Evolutionary conservation across 345 rosid genomes (phyloP).

Genomic region (Populus davidiana): DNA sequence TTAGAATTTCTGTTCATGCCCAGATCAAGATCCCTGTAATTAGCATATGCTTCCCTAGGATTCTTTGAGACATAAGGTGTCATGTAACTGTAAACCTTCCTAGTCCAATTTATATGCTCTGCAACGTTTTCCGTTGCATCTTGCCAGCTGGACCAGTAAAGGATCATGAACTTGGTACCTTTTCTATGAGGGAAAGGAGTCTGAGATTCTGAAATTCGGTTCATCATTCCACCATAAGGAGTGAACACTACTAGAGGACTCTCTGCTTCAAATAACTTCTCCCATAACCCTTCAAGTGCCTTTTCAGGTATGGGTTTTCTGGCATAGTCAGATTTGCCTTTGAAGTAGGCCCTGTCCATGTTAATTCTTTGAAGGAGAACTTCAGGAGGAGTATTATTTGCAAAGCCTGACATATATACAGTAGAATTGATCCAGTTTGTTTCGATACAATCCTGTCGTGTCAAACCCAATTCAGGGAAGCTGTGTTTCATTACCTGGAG

Average conservation of each 20-base stretch:
- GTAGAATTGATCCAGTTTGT: constrained; percentile 27
- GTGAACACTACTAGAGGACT: constrained; percentile 48
- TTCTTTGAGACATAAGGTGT: neutral
- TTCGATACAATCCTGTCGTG: constrained; percentile 21
- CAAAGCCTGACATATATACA: constrained; percentile 7
- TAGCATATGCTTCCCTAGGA: constrained; percentile 33
- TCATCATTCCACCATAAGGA: constrained; percentile 15
- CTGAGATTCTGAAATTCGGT: constrained; percentile 32
- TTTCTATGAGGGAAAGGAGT: constrained; percentile 33
- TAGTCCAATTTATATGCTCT: too few relatives aligned
- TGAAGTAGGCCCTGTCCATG: constrained; percentile 13
- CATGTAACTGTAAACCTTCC: too few relatives aligned
- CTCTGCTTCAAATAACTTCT: constrained; percentile 42
- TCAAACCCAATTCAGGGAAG: constrained; percentile 37
- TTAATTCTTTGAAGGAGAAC: constrained; percentile 23
- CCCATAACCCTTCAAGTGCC: constrained; percentile 25
- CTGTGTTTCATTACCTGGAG: constrained; percentile 16
- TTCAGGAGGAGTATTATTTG: constrained; percentile 11
- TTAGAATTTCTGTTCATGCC: constrained; percentile 19
- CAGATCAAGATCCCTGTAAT: constrained; percentile 11
- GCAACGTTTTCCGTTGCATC: too few relatives aligned
- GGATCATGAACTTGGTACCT: constrained; percentile 24
- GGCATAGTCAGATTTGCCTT: constrained; percentile 36
- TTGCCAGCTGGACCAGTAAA: neutral
- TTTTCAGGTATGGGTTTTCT: constrained; percentile 25